Evolutionary conservation across 169 alveolate genomes (phyloP).

Genomic region (Plasmodium gonderi): DNA sequence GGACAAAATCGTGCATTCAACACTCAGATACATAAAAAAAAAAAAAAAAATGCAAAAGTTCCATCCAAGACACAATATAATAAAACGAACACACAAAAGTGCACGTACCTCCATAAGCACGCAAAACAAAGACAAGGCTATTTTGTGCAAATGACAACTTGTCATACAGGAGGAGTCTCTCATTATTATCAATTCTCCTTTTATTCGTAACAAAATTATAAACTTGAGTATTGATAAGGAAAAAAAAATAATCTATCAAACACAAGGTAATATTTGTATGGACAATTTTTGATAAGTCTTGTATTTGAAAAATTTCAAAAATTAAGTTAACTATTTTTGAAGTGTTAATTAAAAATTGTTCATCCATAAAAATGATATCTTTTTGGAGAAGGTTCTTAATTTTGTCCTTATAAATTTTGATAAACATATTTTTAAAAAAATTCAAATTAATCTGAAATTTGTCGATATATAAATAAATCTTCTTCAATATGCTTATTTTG

Average conservation of each 20-base stretch:
- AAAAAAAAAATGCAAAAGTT: too few relatives aligned
- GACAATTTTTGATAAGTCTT: constrained; percentile 26
- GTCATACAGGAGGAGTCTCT: constrained; percentile 16
- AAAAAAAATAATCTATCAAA: constrained; percentile 64
- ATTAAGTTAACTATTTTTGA: constrained; percentile 33
- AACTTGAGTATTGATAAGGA: constrained; percentile 28
- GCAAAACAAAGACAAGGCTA: constrained; percentile 45
- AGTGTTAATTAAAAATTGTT: constrained; percentile 29
- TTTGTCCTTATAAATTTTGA: constrained; percentile 51
- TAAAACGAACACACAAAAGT: too few relatives aligned
- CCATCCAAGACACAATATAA: too few relatives aligned
- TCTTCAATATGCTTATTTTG: constrained; percentile 40
- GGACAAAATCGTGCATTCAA: neutral
- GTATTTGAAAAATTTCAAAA: constrained; percentile 68
- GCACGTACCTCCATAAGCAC: constrained; percentile 27
- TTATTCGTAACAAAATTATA: neutral
- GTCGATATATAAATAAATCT: constrained; percentile 40
- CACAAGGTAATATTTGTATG: constrained; percentile 34
- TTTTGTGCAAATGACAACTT: constrained; percentile 32
- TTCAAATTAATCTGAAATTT: constrained; percentile 38
- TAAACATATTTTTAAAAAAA: constrained; percentile 48
- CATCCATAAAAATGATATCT: constrained; percentile 35
- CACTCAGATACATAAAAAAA: too few relatives aligned
- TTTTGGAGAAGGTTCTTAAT: constrained; percentile 22
- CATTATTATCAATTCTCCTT: constrained; percentile 27